These are phyloP conservation scores for Brasenia schreberi DNA, from an alignment of 164 flowering plant genomes.

Conservation along the genomic window DNA sequence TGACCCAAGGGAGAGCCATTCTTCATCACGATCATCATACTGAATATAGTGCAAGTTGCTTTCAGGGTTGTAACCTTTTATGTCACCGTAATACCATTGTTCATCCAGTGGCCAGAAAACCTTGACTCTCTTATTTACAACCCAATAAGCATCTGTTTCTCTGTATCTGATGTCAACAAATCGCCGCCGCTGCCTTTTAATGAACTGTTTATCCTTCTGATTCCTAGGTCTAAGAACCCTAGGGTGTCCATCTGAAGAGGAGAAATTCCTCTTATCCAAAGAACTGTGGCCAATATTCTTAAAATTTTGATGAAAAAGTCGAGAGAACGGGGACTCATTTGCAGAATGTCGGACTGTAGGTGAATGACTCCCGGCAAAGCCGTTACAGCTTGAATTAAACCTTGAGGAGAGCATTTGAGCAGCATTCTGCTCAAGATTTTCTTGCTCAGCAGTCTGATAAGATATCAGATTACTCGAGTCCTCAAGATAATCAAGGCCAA, in stretches of 20 bases:
- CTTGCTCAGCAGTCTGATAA: constrained; percentile 55
- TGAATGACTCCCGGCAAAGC: constrained; percentile 31
- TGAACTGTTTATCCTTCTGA: constrained; percentile 29
- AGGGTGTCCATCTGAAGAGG: constrained; percentile 35
- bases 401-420: constrained; percentile 97
- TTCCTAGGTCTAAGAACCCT: constrained; percentile 72
- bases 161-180: constrained; percentile 55
- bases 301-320: constrained; percentile 16
- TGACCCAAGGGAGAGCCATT: constrained; percentile 69
- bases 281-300: constrained; percentile 12
- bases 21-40: constrained; percentile 95
- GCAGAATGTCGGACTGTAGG: constrained; percentile 17
- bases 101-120: constrained; percentile 95
- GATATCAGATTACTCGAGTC: neutral
- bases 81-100: constrained; percentile 87
- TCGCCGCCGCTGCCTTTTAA: constrained; percentile 44
- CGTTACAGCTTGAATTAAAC: constrained; percentile 81
- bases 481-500: neutral
- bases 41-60: constrained; percentile 76
- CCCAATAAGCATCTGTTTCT: constrained; percentile 66
- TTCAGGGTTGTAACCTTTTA: constrained; percentile 49
- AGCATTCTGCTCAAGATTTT: constrained; percentile 94
- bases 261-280: constrained; percentile 23
- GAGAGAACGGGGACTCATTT: constrained; percentile 22
- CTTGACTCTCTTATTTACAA: constrained; percentile 63